A percentile compares a stretch with the other conserved stretches of the same genome.
Conservation (phyloP, 768 basidiomycete species). For the Collybiopsis luxurians region DNA sequence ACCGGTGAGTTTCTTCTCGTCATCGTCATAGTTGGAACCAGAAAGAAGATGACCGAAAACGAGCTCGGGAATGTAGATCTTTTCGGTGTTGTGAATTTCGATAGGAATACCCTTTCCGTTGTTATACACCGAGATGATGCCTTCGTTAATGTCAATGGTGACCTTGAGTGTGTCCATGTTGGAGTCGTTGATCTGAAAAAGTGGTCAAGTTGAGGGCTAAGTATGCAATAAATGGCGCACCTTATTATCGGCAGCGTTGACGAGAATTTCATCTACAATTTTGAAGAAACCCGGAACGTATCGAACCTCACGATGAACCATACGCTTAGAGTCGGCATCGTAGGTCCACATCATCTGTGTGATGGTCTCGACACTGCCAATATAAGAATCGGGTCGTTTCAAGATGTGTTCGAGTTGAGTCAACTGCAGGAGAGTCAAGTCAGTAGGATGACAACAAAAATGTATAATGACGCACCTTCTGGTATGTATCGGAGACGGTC, state of each 20-base stretch:
- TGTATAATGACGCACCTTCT: constrained; percentile 56
- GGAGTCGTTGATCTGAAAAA: constrained; percentile 79
- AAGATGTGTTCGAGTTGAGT: constrained; percentile 94
- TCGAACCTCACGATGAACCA: constrained; percentile 79
- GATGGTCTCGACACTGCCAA: constrained; percentile 90
- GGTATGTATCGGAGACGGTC: constrained; percentile 87
- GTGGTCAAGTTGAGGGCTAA: background rate
- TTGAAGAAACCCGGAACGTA: constrained; percentile 99
- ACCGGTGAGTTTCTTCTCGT: constrained; percentile 97
- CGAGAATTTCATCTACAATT: constrained; percentile 98
- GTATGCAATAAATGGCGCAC: constrained; percentile 37
- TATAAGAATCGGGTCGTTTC: constrained; percentile 91
- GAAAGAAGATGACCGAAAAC: constrained; percentile 96
- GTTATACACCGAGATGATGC: constrained; percentile 90
- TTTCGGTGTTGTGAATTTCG: constrained; percentile 90
- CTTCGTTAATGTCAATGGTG: constrained; percentile 78
- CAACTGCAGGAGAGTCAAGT: constrained; percentile 49
- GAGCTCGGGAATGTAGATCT: constrained; percentile 93
- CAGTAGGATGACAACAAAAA: background rate
- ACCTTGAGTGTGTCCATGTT: constrained; percentile 92
- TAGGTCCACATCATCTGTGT: constrained; percentile 93
- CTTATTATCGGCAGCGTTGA: constrained; percentile 99
- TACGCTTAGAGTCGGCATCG: constrained; percentile 78
- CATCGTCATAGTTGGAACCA: constrained; percentile 96
- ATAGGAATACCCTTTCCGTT: constrained; percentile 96